A percentile compares a stretch with the other conserved stretches of the same genome.
Evolutionary conservation across 106 monocot genomes (phyloP).

Genomic region (Acorus gramineus): DNA sequence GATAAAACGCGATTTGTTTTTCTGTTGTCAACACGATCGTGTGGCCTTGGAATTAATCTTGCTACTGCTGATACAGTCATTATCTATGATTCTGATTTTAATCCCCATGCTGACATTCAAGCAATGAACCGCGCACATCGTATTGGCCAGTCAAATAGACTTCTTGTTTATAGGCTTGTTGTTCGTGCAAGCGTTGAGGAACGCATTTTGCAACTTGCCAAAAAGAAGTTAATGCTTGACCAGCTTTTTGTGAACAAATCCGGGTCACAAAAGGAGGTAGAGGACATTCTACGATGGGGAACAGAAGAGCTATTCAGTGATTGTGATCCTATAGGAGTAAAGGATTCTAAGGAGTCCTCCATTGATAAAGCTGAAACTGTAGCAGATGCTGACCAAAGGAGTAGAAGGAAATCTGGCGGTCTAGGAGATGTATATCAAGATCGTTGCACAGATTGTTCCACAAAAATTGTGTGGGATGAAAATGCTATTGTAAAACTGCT

Average conservation of each 20-base stretch:
- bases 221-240: slow-evolving; percentile 97
- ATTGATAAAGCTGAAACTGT: slow-evolving; percentile 28
- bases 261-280: slow-evolving; percentile 92
- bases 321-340: slow-evolving; percentile 25
- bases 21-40: slow-evolving; percentile 87
- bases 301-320: slow-evolving; percentile 88
- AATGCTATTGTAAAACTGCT: slow-evolving; percentile 75
- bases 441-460: slow-evolving; percentile 58
- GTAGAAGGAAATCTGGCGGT: slow-evolving; percentile 70
- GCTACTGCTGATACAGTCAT: slow-evolving; percentile 97
- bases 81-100: slow-evolving; percentile 99
- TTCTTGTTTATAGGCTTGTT: slow-evolving; percentile 92
- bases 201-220: slow-evolving; percentile 92
- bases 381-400: slow-evolving; percentile 41
- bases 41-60: slow-evolving; percentile 96
- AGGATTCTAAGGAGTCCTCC: slow-evolving; percentile 44
- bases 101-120: slow-evolving; percentile 99
- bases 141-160: slow-evolving; percentile 89
- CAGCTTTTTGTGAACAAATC: slow-evolving; percentile 98
- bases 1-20: slow-evolving; percentile 91
- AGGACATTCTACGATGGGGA: slow-evolving; percentile 97
- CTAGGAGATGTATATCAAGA: slow-evolving; percentile 89
- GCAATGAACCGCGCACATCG: slow-evolving; percentile 99
- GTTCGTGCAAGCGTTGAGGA: slow-evolving; percentile 98
- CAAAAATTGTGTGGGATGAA: slow-evolving; percentile 86